Evolutionary conservation across 1,284 basidiomycete genomes (phyloP), one percentile per base, ranked within the genome.

Genomic region (Pseudozyma hubeiensis): DNA sequence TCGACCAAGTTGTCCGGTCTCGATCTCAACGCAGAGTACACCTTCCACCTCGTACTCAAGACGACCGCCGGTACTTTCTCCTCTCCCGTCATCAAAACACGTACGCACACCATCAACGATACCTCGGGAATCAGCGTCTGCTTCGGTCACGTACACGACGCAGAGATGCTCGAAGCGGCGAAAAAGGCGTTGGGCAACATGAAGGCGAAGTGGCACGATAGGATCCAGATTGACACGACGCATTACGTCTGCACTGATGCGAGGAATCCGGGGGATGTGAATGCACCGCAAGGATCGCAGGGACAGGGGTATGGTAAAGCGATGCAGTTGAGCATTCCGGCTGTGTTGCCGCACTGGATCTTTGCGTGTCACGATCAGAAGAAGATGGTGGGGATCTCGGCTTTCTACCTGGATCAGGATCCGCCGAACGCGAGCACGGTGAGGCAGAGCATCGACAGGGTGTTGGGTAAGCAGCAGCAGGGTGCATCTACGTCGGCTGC

Each of bases 151-250:
- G 68, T 84, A 7, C 54, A 60, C 29, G 77, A 78, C 14, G 29
- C 54, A 9, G 56, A 58, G 30, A 64, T 74, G 48, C 68, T 77
- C 10, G 65, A 79, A 39, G 76, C 69, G 9, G 70, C 78, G 34
- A 75, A 78, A 45, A 48, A 65, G 19, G 71, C 76, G 6, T 53
- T 84, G 30, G 45, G 49, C 35, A 53, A 60, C 30, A 73, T 84
- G 72, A 73, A 77, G 35, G 81, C 78, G 3, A 70, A 71, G 30
- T 93, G 91, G 90, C 92, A 91, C 75, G 92, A 95, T 73, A 91
- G 90, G 77, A 94, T 99, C 30, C 93, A 95, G 86, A 94, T 98
- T 45, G 82, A 84, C 29, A 84, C 82, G 1, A 83, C 82, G 11
- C 82, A 84, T 52, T 77, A 78, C 37, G 54, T 84, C 17, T 81